These are phyloP conservation scores for Apocynum venetum DNA, from an alignment of 257 asterid species.

Conservation along the genomic window DNA sequence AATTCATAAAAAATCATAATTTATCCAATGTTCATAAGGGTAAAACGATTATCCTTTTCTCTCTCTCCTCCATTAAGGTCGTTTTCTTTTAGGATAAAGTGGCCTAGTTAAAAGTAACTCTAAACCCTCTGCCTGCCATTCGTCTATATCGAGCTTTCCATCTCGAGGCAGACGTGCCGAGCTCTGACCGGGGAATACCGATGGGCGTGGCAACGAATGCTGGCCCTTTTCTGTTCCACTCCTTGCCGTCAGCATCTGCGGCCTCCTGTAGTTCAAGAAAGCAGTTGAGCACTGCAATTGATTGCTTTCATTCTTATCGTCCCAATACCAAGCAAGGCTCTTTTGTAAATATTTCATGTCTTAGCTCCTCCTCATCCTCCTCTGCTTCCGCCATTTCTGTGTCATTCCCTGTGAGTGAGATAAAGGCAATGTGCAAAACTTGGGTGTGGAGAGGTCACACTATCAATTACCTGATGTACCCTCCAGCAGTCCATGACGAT, in stretches of 20 bases:
- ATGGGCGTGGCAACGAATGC: neutral
- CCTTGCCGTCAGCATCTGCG: neutral
- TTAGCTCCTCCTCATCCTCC: neutral
- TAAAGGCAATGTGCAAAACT: conserved; percentile 49
- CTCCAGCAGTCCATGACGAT: conserved; percentile 14
- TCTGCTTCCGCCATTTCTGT: conserved; percentile 11
- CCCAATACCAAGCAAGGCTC: neutral
- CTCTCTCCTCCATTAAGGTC: neutral
- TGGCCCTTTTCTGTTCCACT: neutral
- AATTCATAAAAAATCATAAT: neutral
- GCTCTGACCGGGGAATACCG: neutral
- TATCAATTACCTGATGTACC: conserved; percentile 64
- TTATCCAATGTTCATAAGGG: neutral
- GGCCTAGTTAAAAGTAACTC: neutral
- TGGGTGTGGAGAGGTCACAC: conserved; percentile 77
- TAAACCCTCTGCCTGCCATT: neutral
- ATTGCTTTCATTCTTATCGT: neutral
- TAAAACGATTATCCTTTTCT: neutral
- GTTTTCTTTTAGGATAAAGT: neutral
- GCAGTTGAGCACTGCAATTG: neutral
- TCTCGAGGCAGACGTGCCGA: neutral
- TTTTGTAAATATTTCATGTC: neutral
- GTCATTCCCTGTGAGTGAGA: conserved; percentile 48
- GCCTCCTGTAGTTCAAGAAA: neutral
- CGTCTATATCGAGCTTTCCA: neutral